Base-by-base conservation (phyloP, 176 grass and related monocot genomes). In the Oryza meridionalis region DNA sequence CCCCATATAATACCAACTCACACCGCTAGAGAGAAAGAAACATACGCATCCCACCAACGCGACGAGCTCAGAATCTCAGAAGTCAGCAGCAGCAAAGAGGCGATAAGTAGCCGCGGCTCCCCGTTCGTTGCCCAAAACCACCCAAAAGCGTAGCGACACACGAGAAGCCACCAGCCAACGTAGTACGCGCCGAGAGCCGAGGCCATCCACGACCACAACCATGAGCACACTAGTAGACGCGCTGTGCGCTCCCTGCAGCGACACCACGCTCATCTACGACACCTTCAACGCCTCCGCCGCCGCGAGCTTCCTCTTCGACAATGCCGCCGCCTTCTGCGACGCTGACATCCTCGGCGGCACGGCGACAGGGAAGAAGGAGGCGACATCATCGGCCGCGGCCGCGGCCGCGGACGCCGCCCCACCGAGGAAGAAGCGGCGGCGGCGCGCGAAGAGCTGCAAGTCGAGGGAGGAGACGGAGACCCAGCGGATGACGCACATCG, bases 401-500 rank as follows among this genome's bases (percentile, higher is more conserved):
- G 50, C 72, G 4, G 66, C 70, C 33, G 50, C 33, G 33, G 66
- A 67, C 26, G 50, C 50, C 6, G 47, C 72, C 61, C 69, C 38
- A 26, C 26, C 78, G 11, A 89, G 91, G 81, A 90, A 84, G 90
- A 99, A 99, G 93, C 82, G 93, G 86, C 93, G 90, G 24, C 80
- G 92, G 79, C 82, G 91, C 49, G n/a, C 81, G 43, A 93, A 80
- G 76, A 92, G 70, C 87, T 87, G 89, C 79, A 99, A 99, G 91
- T 89, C 92, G 10, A 89, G 73, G 75, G 96, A 99, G 84, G 93
- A 99, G 86, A 62, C 91, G 2, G 96, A 99, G 84, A 94, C 84
- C 70, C 96, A 96, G 86, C 89, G 96, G 81, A 92, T 99, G 91
- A 96, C 88, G 25, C 96, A 99, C 91, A 99, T 99, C 91, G 96